Base-by-base conservation (phyloP, 78 protist species). In the Creolimax fragrantissima region DNA sequence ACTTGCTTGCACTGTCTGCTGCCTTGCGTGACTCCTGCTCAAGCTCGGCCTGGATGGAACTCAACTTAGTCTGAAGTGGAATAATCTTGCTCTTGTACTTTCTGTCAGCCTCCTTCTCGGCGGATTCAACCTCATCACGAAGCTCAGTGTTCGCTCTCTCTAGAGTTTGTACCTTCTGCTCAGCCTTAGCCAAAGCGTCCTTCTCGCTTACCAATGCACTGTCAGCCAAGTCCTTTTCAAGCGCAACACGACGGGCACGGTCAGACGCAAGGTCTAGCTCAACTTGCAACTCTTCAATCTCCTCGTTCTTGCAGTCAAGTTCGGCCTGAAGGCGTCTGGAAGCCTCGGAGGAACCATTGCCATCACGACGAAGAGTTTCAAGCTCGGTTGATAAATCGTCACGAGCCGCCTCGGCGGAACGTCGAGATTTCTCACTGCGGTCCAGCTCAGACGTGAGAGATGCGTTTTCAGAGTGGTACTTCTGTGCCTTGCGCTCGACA, bases 371-470 rank as follows among this genome's bases (percentile, higher is more conserved):
- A 3, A 35, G 36, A 3, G 42, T 32, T 35, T 44, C 83, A 24
- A 36, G 36, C 83, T 92, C 91, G 5, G 35, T 35, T 45, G 17
- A 43, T 0, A 35, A 42, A 44, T 92, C 94, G 45, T 92, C 94
- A n/a, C 94, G 90, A 44, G 74, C 94, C 24, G 4, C 3, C 89
- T 92, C 94, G 47, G 93, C 93, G 4, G 91, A 17, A 41, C 42
- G 35, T 3, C 93, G 89, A 37, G 90, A 84, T 36, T 66, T 43
- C 47, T 92, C 93, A 58, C 39, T 3, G 88, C 67, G 90, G 44
- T 92, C 93, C 35, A 43, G 45, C 3, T 5, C 84, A 42, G 81
- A 83, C 6, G 43, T 44, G 43, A 42, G 74, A 41, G n/a, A 35
- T 41, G n/a, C 5, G 36, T 43, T 17, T 41, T 92, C 92, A 35